Evolutionary conservation across 2,329 filamentous ascomycete species (phyloP), one percentile per base, ranked within the genome.

Genomic region (Fusarium sp.): DNA sequence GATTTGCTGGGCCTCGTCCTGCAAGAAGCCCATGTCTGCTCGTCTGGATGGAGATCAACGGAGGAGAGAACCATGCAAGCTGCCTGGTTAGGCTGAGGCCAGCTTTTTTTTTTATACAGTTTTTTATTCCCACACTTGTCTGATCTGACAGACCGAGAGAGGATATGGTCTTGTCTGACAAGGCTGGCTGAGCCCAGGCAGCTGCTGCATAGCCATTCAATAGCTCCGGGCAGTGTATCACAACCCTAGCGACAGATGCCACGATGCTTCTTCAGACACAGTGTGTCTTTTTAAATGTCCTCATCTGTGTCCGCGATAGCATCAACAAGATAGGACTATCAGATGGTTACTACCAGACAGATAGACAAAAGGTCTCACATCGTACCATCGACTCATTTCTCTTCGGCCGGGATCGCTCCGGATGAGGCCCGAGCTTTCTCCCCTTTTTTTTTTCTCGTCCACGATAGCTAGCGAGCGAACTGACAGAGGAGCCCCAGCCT

Each of bases 141-240:
- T 43, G 20, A 45, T 45, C 41, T 63, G 57, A 37, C 20, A 67
- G 67, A 61, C 60, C 33, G 13, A 50, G 64, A 50, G 59, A 35
- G 54, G 45, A 35, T 14, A 69, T 62, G 58, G 65, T 65, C n/a
- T 24, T 24, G 20, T 33, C 37, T 41, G 65, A 67, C 62, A 43
- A 33, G 70, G 71, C 71, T 74, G 71, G 71, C 71, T 74, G 71
- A 74, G 56, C 39, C 52, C 67, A 54, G 45, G 64, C 68, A 70
- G 61, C 69, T 69, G 57, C 48, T 48, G 41, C 35, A 58, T 22
- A 45, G 41, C 35, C 59, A 61, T 70, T 69, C 54, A 64, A 65
- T 56, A 58, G 65, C 39, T 52, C 33, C 63, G 54, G 29, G 27
- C n/a, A 41, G 39, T 59, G 41, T 45, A 45, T 45, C 41, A 45